A percentile compares a stretch with the other conserved stretches of the same genome.
These are phyloP conservation scores for Monilinia fructicola DNA, from an alignment of 2,329 filamentous ascomycete genomes.

Conservation along the genomic window DNA sequence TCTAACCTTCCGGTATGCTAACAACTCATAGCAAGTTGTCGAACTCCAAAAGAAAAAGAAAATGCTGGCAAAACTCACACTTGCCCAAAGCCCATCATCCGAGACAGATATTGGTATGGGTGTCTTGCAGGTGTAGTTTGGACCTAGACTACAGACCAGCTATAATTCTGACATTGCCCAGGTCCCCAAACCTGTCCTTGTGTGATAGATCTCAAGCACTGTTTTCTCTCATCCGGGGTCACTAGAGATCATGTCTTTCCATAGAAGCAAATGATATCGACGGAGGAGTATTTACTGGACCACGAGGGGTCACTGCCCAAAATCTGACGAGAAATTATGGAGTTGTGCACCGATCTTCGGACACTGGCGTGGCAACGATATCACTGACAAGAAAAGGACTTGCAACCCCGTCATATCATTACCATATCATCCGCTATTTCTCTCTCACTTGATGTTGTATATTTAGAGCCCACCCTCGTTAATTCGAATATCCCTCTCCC, in stretches of 20 bases:
- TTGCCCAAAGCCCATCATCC: constrained; percentile 12
- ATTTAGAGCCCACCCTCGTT: background rate
- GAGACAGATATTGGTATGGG: constrained; percentile 9
- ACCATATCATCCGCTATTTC: background rate
- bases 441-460: background rate
- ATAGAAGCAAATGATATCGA: background rate
- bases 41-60: constrained; percentile 25
- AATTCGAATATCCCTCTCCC: background rate
- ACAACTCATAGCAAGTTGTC: constrained; percentile 23
- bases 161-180: background rate
- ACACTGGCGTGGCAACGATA: background rate
- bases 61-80: constrained; percentile 22
- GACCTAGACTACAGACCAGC: no score
- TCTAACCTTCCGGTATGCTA: background rate
- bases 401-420: background rate
- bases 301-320: background rate
- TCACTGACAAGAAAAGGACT: background rate
- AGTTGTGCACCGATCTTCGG: no score
- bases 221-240: background rate
- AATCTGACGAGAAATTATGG: background rate
- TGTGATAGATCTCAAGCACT: background rate
- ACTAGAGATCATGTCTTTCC: background rate
- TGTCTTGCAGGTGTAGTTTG: constrained; percentile 3
- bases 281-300: no score
- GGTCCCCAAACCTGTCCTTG: background rate